phyloP scores from a whole-genome alignment of 768 basidiomycete species.

The Psilocybe cubensis region DNA sequence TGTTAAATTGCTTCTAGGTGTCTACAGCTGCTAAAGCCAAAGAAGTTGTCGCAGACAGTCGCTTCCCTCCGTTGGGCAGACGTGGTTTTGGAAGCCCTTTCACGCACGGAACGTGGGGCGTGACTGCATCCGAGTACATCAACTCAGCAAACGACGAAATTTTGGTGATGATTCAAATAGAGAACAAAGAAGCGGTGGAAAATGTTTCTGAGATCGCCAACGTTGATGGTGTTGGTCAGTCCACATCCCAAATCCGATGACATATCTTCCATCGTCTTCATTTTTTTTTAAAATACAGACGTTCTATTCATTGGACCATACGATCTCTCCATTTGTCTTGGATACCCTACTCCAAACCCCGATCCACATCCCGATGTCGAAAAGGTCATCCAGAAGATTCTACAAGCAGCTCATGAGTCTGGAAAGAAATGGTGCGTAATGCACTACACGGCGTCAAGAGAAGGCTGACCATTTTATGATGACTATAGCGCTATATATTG shows the following conservation, averaged over 20 bases:
- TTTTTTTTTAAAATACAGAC: slow-evolving; percentile 24
- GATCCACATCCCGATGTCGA: slow-evolving; percentile 71
- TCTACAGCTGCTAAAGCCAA: slow-evolving; percentile 59
- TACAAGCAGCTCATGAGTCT: slow-evolving; percentile 49
- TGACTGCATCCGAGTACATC: slow-evolving; percentile 56
- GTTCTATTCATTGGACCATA: slow-evolving; percentile 68
- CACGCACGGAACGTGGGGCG: slow-evolving; percentile 60
- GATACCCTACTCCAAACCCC: slow-evolving; percentile 62
- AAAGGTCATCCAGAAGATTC: slow-evolving; percentile 56
- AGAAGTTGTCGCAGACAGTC: slow-evolving; percentile 58
- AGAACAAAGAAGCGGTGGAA: slow-evolving; percentile 59
- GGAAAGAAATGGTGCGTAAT: slow-evolving; percentile 65
- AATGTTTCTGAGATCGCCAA: slow-evolving; percentile 63
- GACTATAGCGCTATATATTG: slow-evolving; percentile 29
- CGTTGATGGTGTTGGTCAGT: slow-evolving; percentile 64
- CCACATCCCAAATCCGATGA: background rate
- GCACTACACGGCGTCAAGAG: background rate
- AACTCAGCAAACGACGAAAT: slow-evolving; percentile 56
- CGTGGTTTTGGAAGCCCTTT: slow-evolving; percentile 71
- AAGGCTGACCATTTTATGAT: background rate
- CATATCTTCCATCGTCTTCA: slow-evolving; percentile 1
- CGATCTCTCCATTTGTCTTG: slow-evolving; percentile 66
- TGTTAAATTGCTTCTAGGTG: slow-evolving; percentile 37
- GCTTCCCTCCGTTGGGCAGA: slow-evolving; percentile 64
- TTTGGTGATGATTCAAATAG: slow-evolving; percentile 69